A percentile compares a stretch with the other conserved stretches of the same genome.
Conservation (phyloP, 108 stramenopile species). For the Nannochloropsis oceanica region DNA sequence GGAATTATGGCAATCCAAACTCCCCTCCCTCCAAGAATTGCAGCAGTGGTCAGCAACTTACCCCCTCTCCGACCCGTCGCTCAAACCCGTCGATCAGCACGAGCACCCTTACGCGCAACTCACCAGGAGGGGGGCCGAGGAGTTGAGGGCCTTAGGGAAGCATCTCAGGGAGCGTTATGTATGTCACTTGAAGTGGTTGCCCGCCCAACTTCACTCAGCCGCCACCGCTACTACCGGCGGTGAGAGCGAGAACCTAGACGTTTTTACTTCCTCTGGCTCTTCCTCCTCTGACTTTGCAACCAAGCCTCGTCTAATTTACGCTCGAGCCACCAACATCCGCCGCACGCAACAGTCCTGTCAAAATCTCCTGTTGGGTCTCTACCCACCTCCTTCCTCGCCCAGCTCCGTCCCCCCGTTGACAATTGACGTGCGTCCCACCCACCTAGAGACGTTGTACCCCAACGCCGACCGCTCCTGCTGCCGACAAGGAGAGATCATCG, state of each 20-base stretch:
- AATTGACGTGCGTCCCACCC: neutral
- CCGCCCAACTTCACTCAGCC: neutral
- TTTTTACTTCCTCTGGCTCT: neutral
- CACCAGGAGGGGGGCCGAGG: neutral
- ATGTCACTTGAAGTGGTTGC: neutral
- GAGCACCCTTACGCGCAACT: neutral
- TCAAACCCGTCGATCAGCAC: neutral
- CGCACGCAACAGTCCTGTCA: slow-evolving; percentile 14
- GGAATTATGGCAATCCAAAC: slow-evolving; percentile 7
- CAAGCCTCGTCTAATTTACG: neutral
- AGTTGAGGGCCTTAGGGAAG: neutral
- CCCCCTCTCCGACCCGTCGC: neutral
- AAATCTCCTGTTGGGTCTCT: slow-evolving; percentile 13
- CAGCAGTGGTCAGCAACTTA: neutral
- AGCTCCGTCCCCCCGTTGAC: neutral
- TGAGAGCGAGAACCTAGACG: neutral
- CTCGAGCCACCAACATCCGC: neutral
- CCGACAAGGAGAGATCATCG: neutral
- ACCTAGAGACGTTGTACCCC: neutral
- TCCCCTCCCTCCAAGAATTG: slow-evolving; percentile 3
- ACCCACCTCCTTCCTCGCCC: neutral
- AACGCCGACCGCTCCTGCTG: neutral
- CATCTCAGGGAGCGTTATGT: neutral
- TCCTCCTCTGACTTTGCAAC: neutral
- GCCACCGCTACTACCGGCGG: neutral